Percentiles rank a stretch among this genome's conserved stretches.
These are phyloP conservation scores for Cystofilobasidium macerans DNA, from an alignment of 768 basidiomycete genomes.

Conservation along the genomic window DNA sequence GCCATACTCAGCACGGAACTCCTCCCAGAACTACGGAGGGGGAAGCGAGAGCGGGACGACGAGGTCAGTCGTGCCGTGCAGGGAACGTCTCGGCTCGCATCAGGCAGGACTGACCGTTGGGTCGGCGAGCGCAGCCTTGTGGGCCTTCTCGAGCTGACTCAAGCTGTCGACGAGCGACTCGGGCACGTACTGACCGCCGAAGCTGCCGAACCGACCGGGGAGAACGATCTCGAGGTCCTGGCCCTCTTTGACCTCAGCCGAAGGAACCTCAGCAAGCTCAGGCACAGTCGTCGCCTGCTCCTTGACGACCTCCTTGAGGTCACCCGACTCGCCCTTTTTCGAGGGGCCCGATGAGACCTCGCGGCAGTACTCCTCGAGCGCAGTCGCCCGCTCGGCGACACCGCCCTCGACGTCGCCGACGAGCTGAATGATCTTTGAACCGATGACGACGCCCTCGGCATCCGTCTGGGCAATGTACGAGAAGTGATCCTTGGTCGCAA, in stretches of 20 bases:
- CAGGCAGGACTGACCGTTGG: slow-evolving; percentile 40
- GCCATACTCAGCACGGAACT: slow-evolving; percentile 71
- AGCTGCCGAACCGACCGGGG: slow-evolving; percentile 80
- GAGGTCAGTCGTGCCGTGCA: too few species aligned
- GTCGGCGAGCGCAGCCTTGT: slow-evolving; percentile 73
- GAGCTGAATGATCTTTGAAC: slow-evolving; percentile 68
- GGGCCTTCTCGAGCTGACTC: slow-evolving; percentile 75
- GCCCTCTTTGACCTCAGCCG: slow-evolving; percentile 1
- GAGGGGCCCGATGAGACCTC: slow-evolving; percentile 43
- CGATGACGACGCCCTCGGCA: slow-evolving; percentile 93
- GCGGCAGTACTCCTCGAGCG: slow-evolving; percentile 62
- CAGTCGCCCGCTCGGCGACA: slow-evolving; percentile 41
- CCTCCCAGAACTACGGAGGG: slow-evolving; percentile 62
- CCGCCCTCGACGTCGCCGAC: slow-evolving; percentile 55
- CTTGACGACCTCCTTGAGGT: slow-evolving; percentile 28
- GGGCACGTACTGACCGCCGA: slow-evolving; percentile 95
- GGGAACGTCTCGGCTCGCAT: too few species aligned
- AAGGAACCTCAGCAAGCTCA: slow-evolving; percentile 37
- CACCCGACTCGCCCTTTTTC: slow-evolving; percentile 31
- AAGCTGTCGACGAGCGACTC: slow-evolving; percentile 91
- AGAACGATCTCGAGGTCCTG: slow-evolving; percentile 37
- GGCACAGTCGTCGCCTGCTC: slow-evolving; percentile 33
- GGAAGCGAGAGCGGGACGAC: neutral
- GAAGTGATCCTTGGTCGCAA: slow-evolving; percentile 80
- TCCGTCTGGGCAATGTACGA: slow-evolving; percentile 70